Evolutionary conservation across 352 stramenopile genomes (phyloP), one percentile per base, ranked within the genome.

Genomic region (Pythium chondricola): DNA sequence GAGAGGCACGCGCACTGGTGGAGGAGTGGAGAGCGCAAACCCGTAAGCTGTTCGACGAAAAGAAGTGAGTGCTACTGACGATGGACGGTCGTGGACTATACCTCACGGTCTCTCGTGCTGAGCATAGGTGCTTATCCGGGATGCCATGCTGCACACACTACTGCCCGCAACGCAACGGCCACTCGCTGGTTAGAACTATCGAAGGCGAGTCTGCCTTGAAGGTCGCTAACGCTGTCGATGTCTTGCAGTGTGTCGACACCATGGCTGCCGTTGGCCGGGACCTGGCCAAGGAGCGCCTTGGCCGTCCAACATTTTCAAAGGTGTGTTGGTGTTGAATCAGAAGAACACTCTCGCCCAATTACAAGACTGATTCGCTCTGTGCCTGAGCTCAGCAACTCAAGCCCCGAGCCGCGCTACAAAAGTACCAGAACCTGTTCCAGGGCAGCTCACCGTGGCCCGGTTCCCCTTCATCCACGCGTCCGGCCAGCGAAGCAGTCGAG

Each of bases 111-210:
- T n/a, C n/a, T n/a, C n/a, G n/a, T n/a, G n/a, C n/a, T 33, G 29
- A 33, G 13, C 27, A 36, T 38, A 87, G 77, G 47, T 86, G 77
- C 49, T 50, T 50, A 11, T 90, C 77, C 31, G 71, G 52, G 20
- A 40, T 71, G 21, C 32, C 56, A 10, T 65, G 59, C 2, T 90
- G 78, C 36, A 33, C 67, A n/a, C 49, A 84, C 51, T 83, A 82
- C 38, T 93, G 78, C 49, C 71, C 76, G 8, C 82, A 93, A 39
- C 65, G 67, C 6, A 64, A 40, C 9, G 82, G 82, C 2, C 67
- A 85, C 43, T 83, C 67, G 0, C 60, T 93, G 58, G 77, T 88
- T n/a, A n/a, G n/a, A n/a, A n/a, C n/a, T n/a, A n/a, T n/a, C n/a
- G n/a, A n/a, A n/a, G n/a, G n/a, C n/a, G n/a, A n/a, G n/a, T n/a